Evolutionary conservation across 2,329 filamentous ascomycete species (phyloP), one percentile per base, ranked within the genome.

Genomic region (Epichloe hybrida): DNA sequence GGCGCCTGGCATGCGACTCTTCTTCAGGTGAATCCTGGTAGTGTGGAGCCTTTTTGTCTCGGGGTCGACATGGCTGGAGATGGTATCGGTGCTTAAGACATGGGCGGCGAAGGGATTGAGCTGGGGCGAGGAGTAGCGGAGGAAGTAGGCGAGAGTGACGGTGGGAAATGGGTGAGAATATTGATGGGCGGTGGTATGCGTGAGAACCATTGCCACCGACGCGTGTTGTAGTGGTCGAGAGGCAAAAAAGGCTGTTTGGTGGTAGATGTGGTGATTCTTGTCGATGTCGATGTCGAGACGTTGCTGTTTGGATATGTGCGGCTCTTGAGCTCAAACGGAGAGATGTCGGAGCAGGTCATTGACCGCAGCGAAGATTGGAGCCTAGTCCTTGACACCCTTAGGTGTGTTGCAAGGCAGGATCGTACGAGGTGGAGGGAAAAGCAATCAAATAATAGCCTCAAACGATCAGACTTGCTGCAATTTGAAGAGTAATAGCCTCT

Each of bases 141-240:
- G 83, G 70, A 91, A 93, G 76, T 88, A 93, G 70, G 87, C 87
- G 66, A 93, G 83, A 46, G 86, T 88, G 55, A 93, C 87, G 65
- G 86, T 86, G 55, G 86, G 82, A 71, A 91, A 91, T 46, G 85
- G 83, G 68, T 91, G 88, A 57, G 82, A 76, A 74, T 90, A 89
- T 61, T 76, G 79, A 66, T 86, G 84, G 68, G 77, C 80, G 59
- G 79, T 81, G 50, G 77, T 79, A 66, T 80, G 78, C 6, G 75
- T 79, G 68, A 81, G 76, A 56, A 81, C 78, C 78, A 81, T 81
- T 51, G 63, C 75, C 61, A 56, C 62, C 50, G 52, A 50, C 51
- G 35, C 6, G 36, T 31, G n/a, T 2, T 17, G 37, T 35, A 41
- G 17, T 13, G 20, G 9, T 23, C 47, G 37, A 3, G 15, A 41